A percentile compares a stretch with the other conserved stretches of the same genome.
These are phyloP conservation scores for Leccinum subtestaceum DNA, from an alignment of 768 basidiomycete genomes.

Conservation along the genomic window DNA sequence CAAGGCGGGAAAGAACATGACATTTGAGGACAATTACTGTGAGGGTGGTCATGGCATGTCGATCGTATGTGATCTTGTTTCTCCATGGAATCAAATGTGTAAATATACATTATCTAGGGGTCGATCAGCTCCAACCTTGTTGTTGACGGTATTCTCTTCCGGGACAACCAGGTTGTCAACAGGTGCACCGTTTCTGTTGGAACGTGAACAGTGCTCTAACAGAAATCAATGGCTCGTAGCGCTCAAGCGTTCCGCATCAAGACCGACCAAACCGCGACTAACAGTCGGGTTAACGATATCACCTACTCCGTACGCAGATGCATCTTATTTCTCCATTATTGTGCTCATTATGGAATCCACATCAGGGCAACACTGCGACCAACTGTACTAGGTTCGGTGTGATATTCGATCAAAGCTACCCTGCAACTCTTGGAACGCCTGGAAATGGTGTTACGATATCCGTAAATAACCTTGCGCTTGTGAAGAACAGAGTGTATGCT, in stretches of 20 bases:
- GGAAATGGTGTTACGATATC: conserved; percentile 57
- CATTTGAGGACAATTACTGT: conserved; percentile 52
- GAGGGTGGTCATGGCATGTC: conserved; percentile 64
- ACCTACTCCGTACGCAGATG: conserved; percentile 43
- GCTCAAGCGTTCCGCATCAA: conserved; percentile 63
- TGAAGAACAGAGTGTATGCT: neutral
- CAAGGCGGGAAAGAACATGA: conserved; percentile 42
- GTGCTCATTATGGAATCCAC: conserved; percentile 2
- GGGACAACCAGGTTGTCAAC: conserved; percentile 52
- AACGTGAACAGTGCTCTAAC: neutral
- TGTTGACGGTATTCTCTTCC: conserved; percentile 48
- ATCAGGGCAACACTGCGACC: conserved; percentile 52
- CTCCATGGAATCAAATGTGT: neutral
- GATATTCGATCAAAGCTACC: conserved; percentile 64
- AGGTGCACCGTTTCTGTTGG: conserved; percentile 35
- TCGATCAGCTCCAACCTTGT: conserved; percentile 47
- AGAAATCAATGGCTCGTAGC: conserved; percentile 27
- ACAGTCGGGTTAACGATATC: conserved; percentile 47
- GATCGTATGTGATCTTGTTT: conserved; percentile 31
- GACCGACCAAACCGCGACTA: conserved; percentile 43
- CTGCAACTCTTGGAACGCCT: conserved; percentile 47
- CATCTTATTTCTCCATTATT: neutral
- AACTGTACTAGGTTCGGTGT: conserved; percentile 51
- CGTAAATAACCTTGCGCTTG: conserved; percentile 35
- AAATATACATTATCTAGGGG: conserved; percentile 37